Evolutionary conservation across 176 grass and related monocot genomes (phyloP).

Genomic region (Otatea glauca): DNA sequence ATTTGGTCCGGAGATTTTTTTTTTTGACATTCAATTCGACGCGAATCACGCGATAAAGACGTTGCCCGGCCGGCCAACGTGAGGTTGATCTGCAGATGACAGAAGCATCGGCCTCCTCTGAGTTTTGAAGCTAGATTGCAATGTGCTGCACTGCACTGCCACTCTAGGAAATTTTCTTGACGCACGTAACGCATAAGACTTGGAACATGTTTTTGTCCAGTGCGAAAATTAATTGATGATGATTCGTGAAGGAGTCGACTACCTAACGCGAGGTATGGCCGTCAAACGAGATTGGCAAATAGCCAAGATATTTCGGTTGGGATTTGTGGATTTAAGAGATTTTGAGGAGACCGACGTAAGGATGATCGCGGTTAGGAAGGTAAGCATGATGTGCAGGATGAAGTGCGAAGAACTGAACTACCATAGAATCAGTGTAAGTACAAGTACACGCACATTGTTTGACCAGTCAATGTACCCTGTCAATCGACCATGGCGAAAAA

Average conservation of each 20-base stretch:
- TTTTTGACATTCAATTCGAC: neutral
- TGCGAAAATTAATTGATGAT: neutral
- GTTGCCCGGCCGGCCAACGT: neutral
- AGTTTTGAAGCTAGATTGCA: neutral
- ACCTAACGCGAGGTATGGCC: conserved; percentile 7
- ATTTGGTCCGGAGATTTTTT: neutral
- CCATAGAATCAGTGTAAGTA: neutral
- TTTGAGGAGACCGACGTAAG: neutral
- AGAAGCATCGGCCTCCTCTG: neutral
- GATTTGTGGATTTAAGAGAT: neutral
- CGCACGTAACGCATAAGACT: conserved; percentile 8
- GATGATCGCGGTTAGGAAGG: neutral
- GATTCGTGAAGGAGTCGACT: conserved; percentile 6
- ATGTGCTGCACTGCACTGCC: neutral
- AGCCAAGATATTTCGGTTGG: neutral
- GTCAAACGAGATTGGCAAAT: neutral
- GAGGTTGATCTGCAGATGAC: neutral
- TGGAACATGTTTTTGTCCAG: neutral
- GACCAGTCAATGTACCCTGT: neutral
- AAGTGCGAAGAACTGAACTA: neutral
- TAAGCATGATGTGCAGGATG: neutral
- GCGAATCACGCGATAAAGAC: conserved; percentile 39
- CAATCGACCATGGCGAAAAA: neutral
- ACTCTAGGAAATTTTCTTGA: neutral
- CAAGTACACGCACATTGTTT: neutral